Percentiles rank a stretch among this genome's conserved stretches.
Evolutionary conservation across 1,284 basidiomycete genomes (phyloP).

Genomic region (Chiua sp.): DNA sequence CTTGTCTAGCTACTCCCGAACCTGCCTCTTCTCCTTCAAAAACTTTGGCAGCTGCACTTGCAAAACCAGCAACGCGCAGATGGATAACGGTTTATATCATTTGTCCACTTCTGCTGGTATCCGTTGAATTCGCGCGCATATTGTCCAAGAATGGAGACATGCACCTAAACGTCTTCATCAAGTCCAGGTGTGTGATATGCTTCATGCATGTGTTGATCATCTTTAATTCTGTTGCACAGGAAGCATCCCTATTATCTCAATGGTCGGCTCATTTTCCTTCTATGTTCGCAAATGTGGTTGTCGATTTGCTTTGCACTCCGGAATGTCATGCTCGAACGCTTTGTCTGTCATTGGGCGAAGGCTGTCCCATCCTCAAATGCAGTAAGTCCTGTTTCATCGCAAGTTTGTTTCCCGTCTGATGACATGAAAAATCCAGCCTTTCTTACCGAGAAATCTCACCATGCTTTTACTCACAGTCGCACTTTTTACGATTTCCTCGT

Average conservation of each 20-base stretch:
- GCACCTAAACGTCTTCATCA: slow-evolving; percentile 60
- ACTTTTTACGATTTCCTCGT: slow-evolving; percentile 46
- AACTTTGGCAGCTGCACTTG: slow-evolving; percentile 49
- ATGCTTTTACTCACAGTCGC: slow-evolving; percentile 42
- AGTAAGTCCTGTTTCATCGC: slow-evolving; percentile 17
- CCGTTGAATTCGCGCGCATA: slow-evolving; percentile 46
- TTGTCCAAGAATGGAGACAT: slow-evolving; percentile 42
- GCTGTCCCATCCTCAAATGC: slow-evolving; percentile 12
- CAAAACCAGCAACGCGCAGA: slow-evolving; percentile 50
- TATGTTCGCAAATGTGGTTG: slow-evolving; percentile 54
- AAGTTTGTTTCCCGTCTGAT: not conserved
- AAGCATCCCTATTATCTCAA: slow-evolving; percentile 78
- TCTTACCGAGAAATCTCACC: slow-evolving; percentile 21
- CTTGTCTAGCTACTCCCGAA: slow-evolving; percentile 48
- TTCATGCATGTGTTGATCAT: not conserved
- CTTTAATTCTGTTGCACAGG: slow-evolving; percentile 39
- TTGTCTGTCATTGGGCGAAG: slow-evolving; percentile 48
- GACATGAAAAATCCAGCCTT: slow-evolving; percentile 22
- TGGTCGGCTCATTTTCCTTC: slow-evolving; percentile 62
- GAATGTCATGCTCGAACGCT: slow-evolving; percentile 62
- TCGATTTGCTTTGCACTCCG: slow-evolving; percentile 55
- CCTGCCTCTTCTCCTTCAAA: slow-evolving; percentile 56
- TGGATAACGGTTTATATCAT: slow-evolving; percentile 48
- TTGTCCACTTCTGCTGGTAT: slow-evolving; percentile 49
- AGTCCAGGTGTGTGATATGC: slow-evolving; percentile 56